phyloP scores from a whole-genome alignment of 2,329 filamentous ascomycete species.

The Hyphodiscus sp. region DNA sequence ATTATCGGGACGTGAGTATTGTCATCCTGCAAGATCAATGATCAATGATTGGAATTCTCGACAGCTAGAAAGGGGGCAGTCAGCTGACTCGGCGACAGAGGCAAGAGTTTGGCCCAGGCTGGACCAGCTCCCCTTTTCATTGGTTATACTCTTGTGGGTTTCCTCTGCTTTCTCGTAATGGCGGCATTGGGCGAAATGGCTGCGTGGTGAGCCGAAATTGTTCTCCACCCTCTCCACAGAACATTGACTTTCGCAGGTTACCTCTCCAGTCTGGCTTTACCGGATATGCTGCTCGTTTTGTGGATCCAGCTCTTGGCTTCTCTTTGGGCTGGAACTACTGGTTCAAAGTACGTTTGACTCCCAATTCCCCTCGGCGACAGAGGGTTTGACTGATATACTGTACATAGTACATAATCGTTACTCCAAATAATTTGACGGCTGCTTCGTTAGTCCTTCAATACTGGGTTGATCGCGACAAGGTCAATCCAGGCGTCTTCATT shows the following conservation, averaged over 20 bases:
- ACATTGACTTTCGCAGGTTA: constrained; percentile 51
- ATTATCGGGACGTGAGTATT: constrained; percentile 54
- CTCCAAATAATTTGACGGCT: constrained; percentile 79
- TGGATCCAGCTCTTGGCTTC: constrained; percentile 75
- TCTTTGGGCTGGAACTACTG: constrained; percentile 45
- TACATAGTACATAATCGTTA: constrained; percentile 71
- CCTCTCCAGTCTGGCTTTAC: constrained; percentile 74
- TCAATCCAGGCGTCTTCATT: constrained; percentile 78
- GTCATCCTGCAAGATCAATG: neutral
- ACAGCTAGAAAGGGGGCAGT: neutral
- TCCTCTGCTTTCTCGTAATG: constrained; percentile 77
- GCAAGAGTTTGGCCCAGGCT: constrained; percentile 38
- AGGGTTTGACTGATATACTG: constrained; percentile 17
- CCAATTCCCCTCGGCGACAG: neutral
- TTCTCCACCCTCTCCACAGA: too few species aligned
- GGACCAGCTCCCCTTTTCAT: constrained; percentile 63
- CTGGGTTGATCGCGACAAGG: constrained; percentile 56
- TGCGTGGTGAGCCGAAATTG: neutral
- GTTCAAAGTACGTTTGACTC: constrained; percentile 24
- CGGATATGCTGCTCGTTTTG: constrained; percentile 73
- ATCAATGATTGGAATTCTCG: neutral
- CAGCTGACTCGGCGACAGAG: constrained; percentile 22
- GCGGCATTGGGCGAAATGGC: constrained; percentile 47
- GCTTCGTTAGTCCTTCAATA: constrained; percentile 72
- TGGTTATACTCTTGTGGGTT: constrained; percentile 61